Evolutionary conservation across 2,329 filamentous ascomycete species (phyloP).

Genomic region (Verticillium tricorpus): DNA sequence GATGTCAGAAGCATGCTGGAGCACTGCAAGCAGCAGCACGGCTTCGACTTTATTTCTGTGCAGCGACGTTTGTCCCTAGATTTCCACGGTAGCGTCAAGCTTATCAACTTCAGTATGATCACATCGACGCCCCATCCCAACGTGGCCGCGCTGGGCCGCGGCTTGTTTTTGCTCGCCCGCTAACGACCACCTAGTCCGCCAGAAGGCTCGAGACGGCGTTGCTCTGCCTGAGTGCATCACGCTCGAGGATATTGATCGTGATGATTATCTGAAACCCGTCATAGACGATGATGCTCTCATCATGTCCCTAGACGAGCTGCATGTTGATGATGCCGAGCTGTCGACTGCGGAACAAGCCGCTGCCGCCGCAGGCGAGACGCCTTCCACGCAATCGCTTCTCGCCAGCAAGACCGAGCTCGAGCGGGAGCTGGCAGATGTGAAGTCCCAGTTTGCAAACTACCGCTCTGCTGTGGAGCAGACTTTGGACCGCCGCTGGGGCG

Average conservation of each 20-base stretch:
- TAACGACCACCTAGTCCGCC: slow-evolving; percentile 35
- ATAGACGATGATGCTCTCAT: slow-evolving; percentile 87
- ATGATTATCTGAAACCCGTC: slow-evolving; percentile 77
- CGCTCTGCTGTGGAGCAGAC: slow-evolving; percentile 61
- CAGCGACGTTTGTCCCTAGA: slow-evolving; percentile 58
- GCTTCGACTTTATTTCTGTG: slow-evolving; percentile 62
- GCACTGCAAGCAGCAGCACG: slow-evolving; percentile 61
- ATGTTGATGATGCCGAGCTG: slow-evolving; percentile 31
- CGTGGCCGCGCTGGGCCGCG: too few species aligned
- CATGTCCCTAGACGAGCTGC: slow-evolving; percentile 78
- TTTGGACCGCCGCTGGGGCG: slow-evolving; percentile 60
- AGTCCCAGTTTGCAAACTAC: slow-evolving; percentile 61
- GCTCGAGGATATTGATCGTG: slow-evolving; percentile 63
- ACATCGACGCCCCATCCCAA: neutral
- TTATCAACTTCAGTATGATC: slow-evolving; percentile 62
- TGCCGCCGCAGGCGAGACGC: slow-evolving; percentile 11
- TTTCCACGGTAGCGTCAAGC: slow-evolving; percentile 68
- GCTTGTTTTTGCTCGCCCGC: neutral
- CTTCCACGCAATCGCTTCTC: slow-evolving; percentile 30
- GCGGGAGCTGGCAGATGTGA: slow-evolving; percentile 55
- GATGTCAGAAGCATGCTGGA: slow-evolving; percentile 62
- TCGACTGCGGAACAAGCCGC: neutral
- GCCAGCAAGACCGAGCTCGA: slow-evolving; percentile 53
- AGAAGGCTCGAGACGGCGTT: slow-evolving; percentile 36
- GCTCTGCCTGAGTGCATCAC: slow-evolving; percentile 55